Conservation (phyloP, 1,139 yeast genomes). For the Scheffersomyces lignicola region DNA sequence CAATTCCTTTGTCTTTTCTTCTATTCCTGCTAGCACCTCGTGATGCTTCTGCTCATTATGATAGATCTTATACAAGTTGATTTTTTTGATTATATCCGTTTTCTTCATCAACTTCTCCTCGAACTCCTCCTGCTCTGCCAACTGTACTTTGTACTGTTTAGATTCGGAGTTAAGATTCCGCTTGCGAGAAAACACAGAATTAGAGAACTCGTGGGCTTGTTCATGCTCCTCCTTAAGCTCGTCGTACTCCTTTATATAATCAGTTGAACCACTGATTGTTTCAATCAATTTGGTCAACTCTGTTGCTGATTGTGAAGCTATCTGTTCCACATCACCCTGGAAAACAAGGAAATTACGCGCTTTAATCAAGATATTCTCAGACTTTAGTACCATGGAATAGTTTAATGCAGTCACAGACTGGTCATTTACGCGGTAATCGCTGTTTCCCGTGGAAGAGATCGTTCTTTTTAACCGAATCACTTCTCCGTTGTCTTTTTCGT, state of each 20-base stretch:
- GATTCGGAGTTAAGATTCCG: conserved; percentile 75
- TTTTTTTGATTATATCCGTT: conserved; percentile 44
- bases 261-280: conserved; percentile 79
- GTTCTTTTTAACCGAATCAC: conserved; percentile 53
- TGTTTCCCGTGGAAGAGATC: conserved; percentile 56
- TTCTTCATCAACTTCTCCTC: conserved; percentile 56
- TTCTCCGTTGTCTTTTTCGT: conserved; percentile 63
- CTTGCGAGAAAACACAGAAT: conserved; percentile 67
- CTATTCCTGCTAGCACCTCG: conserved; percentile 23
- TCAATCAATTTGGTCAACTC: conserved; percentile 79
- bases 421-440: conserved; percentile 71
- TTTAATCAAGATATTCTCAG: conserved; percentile 82
- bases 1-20: conserved; percentile 27
- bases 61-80: conserved; percentile 64
- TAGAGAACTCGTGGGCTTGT: conserved; percentile 62
- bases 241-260: conserved; percentile 69
- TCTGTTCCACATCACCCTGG: conserved; percentile 95
- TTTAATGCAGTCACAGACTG: conserved; percentile 61
- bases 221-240: conserved; percentile 63
- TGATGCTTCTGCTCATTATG: conserved; percentile 58
- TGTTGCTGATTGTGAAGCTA: conserved; percentile 82
- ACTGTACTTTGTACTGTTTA: conserved; percentile 76
- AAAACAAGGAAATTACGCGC: conserved; percentile 92
- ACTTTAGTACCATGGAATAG: conserved; percentile 65
- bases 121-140: conserved; percentile 69